phyloP scores from a whole-genome alignment of 495 filamentous ascomycete genomes.

The Lineolata rhizophorae region DNA sequence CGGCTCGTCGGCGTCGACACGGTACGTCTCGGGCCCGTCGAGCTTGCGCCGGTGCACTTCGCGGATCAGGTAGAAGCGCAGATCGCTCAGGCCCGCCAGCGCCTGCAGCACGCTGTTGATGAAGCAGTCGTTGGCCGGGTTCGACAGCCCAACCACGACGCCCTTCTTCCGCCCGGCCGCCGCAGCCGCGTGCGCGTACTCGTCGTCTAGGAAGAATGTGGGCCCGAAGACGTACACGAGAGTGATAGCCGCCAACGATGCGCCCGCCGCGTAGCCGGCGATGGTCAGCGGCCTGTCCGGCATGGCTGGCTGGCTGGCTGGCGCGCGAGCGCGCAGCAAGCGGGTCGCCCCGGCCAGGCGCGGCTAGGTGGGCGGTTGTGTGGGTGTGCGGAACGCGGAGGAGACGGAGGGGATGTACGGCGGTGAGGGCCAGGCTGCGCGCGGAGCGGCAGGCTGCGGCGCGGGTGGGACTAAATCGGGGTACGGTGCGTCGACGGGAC shows the following conservation, averaged over 20 bases:
- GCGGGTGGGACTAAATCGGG: no score
- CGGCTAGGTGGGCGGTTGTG: slow-evolving; percentile 1
- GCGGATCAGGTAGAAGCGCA: slow-evolving; percentile 75
- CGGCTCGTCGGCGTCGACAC: slow-evolving; percentile 26
- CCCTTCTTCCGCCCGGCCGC: slow-evolving; percentile 43
- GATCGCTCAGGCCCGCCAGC: slow-evolving; percentile 78
- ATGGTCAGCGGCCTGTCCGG: slow-evolving; percentile 72
- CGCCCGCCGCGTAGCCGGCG: slow-evolving; percentile 82
- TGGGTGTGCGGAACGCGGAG: no score
- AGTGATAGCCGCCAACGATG: slow-evolving; percentile 86
- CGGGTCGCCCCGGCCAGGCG: background rate
- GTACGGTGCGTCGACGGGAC: no score
- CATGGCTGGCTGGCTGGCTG: no score
- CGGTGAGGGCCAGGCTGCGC: no score
- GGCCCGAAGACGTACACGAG: slow-evolving; percentile 93
- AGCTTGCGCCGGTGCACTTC: slow-evolving; percentile 64
- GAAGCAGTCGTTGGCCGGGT: slow-evolving; percentile 96
- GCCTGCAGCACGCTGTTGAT: slow-evolving; percentile 96
- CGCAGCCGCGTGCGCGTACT: slow-evolving; percentile 29
- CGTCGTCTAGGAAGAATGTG: slow-evolving; percentile 78
- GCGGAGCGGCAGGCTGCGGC: no score
- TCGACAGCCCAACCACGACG: slow-evolving; percentile 70
- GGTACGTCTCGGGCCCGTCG: slow-evolving; percentile 52
- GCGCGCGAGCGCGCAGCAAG: no score
- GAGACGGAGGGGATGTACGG: background rate